Base-by-base conservation (phyloP, 352 stramenopile species). In the Globisporangium polare region DNA sequence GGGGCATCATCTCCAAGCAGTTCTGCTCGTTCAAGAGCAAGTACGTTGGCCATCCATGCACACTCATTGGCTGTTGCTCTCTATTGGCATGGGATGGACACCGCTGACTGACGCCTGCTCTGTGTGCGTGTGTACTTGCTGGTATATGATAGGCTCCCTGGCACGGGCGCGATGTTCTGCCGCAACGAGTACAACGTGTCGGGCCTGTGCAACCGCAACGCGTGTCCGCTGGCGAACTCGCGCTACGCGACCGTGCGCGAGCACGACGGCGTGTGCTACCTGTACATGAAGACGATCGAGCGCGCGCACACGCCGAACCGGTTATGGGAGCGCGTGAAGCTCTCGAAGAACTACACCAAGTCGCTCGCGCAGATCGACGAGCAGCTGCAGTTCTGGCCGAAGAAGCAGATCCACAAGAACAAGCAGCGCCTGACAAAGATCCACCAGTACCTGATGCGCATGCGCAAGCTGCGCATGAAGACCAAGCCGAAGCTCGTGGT, bases 261-360 rank as follows among this genome's bases (percentile, higher is more conserved):
- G 80, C 87, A 99, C 64, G 89, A 99, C 43, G 97, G 97, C 47
- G 80, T 97, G 43, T 95, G 83, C 75, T 97, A 86, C 67, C 71
- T 99, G 29, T 99, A 98, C 76, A 98, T 99, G 78, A 99, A 99
- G 83, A 99, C 96, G 3, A 98, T 99, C 46, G 97, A 99, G 79
- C 83, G 97, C 63, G 97, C 97, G 24, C 97, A 99, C 78, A 97
- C 94, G 64, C 97, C 97, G 15, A 99, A 98, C 73, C 97, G 98
- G 46, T 73, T 99, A 17, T 99, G 97, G 97, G 97, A 99, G 78
- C 98, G 98, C 50, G 94, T 99, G 43, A 95, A 98, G 70, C 86
- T 99, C 5, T 97, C 89, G 42, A 90, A 94, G 52, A 99, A 99
- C 78, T 99, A 99, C 75, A 88, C 83, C 65, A 98, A 99, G 73